Evolutionary conservation across 2,329 filamentous ascomycete genomes (phyloP), one percentile per base, ranked within the genome.

Genomic region (Zymoseptoria tritici): DNA sequence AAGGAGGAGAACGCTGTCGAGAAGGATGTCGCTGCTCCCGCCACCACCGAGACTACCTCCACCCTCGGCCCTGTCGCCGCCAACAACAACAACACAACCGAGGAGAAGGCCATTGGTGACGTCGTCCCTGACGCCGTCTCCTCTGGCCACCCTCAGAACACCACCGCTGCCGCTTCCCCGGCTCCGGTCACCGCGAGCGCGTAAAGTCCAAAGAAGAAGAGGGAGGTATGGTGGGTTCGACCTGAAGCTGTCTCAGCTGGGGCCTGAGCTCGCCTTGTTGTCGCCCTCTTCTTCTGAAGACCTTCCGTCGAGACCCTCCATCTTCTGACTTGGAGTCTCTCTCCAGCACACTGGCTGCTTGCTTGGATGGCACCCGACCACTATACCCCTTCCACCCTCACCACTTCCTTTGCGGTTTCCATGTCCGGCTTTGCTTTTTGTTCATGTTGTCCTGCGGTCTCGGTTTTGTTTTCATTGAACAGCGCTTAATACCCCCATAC

Each of bases 121-220:
- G 71, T 69, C 49, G 66, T 67, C 26, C 67, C 67, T 21, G 68
- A 68, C 16, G 64, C 67, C 29, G 69, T 71, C 64, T 61, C 63
- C 21, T 66, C 67, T 51, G 68, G 68, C 56, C 66, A 70, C 58
- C 64, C 67, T 54, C 65, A 71, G 66, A 60, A 63, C 42, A 57
- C 60, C 57, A 59, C 66, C 54, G 71, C 73, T 55, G 64, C 70
- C 56, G 71, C 72, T 59, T 46, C 36, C 7, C 36, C 36, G 36
- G 36, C 36, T n/a, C 36, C 36, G 36, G 36, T 46, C 13, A 46
- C 36, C 4, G 52, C 52, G 52, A 53, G 52, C 52, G 52, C 52
- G 29, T 53, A 53, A 53, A 29, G 36, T 46, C 36, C 36, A 46
- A 46, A 46, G 36, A 46, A 46, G 36, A 46, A 46, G 36, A 46